Evolutionary conservation across 306 rosid genomes (phyloP).

Genomic region (Castanopsis chinensis): DNA sequence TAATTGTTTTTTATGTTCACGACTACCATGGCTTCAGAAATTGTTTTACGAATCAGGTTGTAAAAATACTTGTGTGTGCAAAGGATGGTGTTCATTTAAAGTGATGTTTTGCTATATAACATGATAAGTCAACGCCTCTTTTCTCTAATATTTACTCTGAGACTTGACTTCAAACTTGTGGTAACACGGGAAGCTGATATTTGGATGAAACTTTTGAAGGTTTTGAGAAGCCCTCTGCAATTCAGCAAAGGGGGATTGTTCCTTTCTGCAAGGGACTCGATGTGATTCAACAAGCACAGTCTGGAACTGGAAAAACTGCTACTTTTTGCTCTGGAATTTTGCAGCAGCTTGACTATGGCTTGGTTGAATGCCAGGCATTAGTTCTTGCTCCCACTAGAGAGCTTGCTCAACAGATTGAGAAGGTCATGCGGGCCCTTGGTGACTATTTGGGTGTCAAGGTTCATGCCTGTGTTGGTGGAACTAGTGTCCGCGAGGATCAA

Average conservation of each 20-base stretch:
- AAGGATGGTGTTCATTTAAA: not conserved
- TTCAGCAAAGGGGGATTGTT: conserved; percentile 81
- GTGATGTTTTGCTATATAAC: not conserved
- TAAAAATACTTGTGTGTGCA: not conserved
- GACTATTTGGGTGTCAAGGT: conserved; percentile 76
- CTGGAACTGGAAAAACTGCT: conserved; percentile 78
- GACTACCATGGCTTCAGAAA: not conserved
- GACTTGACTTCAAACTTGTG: not conserved
- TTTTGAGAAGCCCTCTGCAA: conserved; percentile 82
- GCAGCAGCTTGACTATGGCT: conserved; percentile 71
- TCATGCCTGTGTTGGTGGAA: conserved; percentile 78
- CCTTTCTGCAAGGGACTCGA: conserved; percentile 79
- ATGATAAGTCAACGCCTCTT: not conserved
- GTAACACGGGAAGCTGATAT: conserved; percentile 10
- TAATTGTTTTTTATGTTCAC: not conserved
- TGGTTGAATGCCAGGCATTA: conserved; percentile 66
- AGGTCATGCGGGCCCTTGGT: conserved; percentile 76
- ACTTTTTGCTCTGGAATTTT: conserved; percentile 76
- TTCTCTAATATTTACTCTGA: not conserved
- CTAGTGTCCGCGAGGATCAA: conserved; percentile 69
- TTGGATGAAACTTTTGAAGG: conserved; percentile 32
- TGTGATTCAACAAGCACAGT: conserved; percentile 76
- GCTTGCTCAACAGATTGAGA: conserved; percentile 79
- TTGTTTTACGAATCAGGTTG: not conserved
- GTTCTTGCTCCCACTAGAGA: conserved; percentile 86